Percentiles rank a stretch among this genome's conserved stretches.
phyloP scores from a whole-genome alignment of 257 asterid genomes.

The Solanum sejunctum region DNA sequence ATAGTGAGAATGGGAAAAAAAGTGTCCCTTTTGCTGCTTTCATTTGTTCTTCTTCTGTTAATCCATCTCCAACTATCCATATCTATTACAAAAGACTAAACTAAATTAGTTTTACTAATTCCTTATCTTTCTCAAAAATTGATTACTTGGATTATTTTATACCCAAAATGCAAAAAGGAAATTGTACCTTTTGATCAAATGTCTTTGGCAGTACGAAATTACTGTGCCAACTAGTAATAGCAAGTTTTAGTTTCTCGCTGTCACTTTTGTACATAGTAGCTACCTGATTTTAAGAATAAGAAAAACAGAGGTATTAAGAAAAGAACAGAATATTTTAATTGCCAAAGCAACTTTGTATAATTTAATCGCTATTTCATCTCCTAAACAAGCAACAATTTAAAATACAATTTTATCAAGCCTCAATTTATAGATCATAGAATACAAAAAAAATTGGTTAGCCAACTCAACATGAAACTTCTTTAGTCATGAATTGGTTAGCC shows the following conservation, averaged over 20 bases:
- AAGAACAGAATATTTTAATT: not conserved
- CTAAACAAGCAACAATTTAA: not conserved
- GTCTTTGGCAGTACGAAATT: constrained; percentile 1
- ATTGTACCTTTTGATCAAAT: constrained; percentile 11
- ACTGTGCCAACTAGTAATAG: not conserved
- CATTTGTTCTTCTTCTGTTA: constrained; percentile 44
- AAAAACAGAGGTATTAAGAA: not conserved
- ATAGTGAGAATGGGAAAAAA: constrained; percentile 63
- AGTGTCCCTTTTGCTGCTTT: constrained; percentile 60
- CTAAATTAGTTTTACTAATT: not conserved
- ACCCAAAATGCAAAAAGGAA: not conserved
- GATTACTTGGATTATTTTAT: not conserved
- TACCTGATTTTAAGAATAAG: constrained; percentile 1
- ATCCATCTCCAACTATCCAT: constrained; percentile 78
- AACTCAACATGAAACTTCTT: not conserved
- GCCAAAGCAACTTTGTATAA: not conserved
- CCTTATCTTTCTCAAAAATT: not conserved
- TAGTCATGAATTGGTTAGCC: not conserved
- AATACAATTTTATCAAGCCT: not conserved
- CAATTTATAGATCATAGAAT: not conserved
- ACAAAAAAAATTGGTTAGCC: not conserved
- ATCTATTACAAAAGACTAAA: constrained; percentile 18
- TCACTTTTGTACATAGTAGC: not conserved
- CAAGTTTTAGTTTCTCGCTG: constrained; percentile 12
- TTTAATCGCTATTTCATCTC: not conserved